Evolutionary conservation across 2,329 filamentous ascomycete species (phyloP), one percentile per base, ranked within the genome.

Genomic region (Ophiostoma sp.): DNA sequence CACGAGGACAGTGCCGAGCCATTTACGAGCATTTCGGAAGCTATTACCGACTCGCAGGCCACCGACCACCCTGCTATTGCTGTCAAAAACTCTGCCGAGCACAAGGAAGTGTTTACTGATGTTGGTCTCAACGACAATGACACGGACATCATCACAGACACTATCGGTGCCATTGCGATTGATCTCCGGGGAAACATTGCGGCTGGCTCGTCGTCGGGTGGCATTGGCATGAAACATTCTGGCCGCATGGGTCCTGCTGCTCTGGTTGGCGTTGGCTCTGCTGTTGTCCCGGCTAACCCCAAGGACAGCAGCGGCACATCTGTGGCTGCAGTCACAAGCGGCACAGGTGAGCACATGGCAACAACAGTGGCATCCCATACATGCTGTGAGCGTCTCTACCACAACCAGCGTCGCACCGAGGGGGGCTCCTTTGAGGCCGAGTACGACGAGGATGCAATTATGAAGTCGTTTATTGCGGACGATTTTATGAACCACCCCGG

Each of bases 271-370:
- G 88, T 98, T 69, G 95, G 95, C 70, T 94, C 93, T 27, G 91
- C 92, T 48, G 90, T 99, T 36, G 86, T 97, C n/a, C 94, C 94
- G 1, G 83, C 84, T 35, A 88, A 93, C 72, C 82, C 86, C 1
- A 84, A 87, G 39, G 94, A 97, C 76, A 82, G 86, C 7, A 87
- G 92, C 2, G 82, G 84, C 65, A 85, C 88, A 8, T 87, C 86
- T 65, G 92, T 97, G 36, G 94, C 93, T 39, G 89, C 90, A 35
- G 93, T 97, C 31, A 96, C 93, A 54, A 97, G 93, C 77, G 95
- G 95, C 36, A 99, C 95, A 2, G 95, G 95, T 67, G 95, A 99
- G 80, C 95, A 99, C 78, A 99, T 99, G 91, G 92, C 93, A 48
- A 97, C 94, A 0, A 96, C 94, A 0, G 90, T 96, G 85, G 94